Evolutionary conservation across 2,329 filamentous ascomycete genomes (phyloP), one percentile per base, ranked within the genome.

Genomic region (Ophiostoma triangulosporum): DNA sequence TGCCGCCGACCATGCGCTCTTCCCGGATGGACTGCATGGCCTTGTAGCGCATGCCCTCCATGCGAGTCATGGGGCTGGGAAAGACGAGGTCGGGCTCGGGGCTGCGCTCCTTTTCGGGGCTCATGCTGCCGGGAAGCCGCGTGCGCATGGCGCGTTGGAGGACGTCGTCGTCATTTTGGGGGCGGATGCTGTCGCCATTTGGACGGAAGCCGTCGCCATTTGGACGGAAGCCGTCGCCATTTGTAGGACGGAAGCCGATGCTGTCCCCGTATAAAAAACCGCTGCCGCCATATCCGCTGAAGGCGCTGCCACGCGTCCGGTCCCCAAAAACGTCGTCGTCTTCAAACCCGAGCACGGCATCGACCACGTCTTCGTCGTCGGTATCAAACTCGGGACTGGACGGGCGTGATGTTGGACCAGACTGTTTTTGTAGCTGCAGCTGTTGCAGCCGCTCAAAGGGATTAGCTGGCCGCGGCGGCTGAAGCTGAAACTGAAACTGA

Each of bases 61-160:
- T 50, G 12, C 27, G 38, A 29, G 36, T 50, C 17, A 40, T 26
- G 1, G 50, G 33, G 31, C 50, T 54, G 2, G 52, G 51, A 69
- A 68, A 53, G 69, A 66, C 14, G 63, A 62, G 50, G n/a, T 70
- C 67, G 0, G 67, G 70, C 56, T 71, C 72, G 0, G 76, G 76
- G 52, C 74, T 76, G 29, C 67, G 64, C 40, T 70, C 69, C 65
- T 77, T 78, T 46, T 75, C 74, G 1, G 77, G 77, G 57, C 75
- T 79, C 59, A 73, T 61, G 60, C 76, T 79, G 1, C 76, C 76
- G 0, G 77, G 77, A 52, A 81, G 61, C 58, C 73, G 72, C 43
- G 76, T 80, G 55, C 72, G 70, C 52, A 76, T 76, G 8, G 77
- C 77, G 51, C 69, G 69, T 57, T 73, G 70, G 36, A 80, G 65